Base-by-base conservation (phyloP, 2,329 filamentous ascomycete species). In the Grosmannia penicillata region DNA sequence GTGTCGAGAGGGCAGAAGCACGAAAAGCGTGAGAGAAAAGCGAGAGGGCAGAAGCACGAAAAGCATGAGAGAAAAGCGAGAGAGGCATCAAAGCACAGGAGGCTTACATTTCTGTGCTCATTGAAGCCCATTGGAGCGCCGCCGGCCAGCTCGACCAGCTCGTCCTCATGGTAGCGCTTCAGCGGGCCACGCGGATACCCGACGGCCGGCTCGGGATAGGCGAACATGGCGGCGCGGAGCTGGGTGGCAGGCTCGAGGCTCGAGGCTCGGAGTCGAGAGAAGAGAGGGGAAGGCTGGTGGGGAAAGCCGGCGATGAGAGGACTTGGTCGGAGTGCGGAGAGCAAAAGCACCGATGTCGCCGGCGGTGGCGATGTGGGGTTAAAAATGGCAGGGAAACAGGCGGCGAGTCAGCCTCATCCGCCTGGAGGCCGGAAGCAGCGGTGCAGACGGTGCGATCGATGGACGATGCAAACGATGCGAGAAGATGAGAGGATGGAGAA, bases 71-170 rank as follows among this genome's bases (percentile, higher is more conserved):
- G 29, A 15, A 18, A 13, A 15, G 10, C 18, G 26, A 13, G 6
- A 27, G 33, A 25, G 21, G 21, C 10, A 26, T 25, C 33, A n/a
- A 6, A 7, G 7, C 26, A 36, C 13, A 9, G 25, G 26, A 35
- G 19, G 29, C 64, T 49, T 56, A 70, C 66, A 47, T 61, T 66
- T 50, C 66, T 59, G 48, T 70, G 67, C 51, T 69, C 65, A 4
- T 56, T 60, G 43, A 69, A 68, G 47, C 65, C 65, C 38, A 57
- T 33, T 44, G 51, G 51, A 26, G 48, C 46, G 31, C 53, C 55
- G 28, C 53, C 52, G 27, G 48, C 49, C n/a, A 58, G 41, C 17
- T 61, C 43, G 13, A 31, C 56, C 18, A 46, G 46, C 18, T 66
- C 65, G 17, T 66, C 63, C 22, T 69, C 65, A 23, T 64, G 56